These are phyloP conservation scores for Linnemannia exigua DNA, from an alignment of 192 early-diverging fungal genomes.

Conservation along the genomic window DNA sequence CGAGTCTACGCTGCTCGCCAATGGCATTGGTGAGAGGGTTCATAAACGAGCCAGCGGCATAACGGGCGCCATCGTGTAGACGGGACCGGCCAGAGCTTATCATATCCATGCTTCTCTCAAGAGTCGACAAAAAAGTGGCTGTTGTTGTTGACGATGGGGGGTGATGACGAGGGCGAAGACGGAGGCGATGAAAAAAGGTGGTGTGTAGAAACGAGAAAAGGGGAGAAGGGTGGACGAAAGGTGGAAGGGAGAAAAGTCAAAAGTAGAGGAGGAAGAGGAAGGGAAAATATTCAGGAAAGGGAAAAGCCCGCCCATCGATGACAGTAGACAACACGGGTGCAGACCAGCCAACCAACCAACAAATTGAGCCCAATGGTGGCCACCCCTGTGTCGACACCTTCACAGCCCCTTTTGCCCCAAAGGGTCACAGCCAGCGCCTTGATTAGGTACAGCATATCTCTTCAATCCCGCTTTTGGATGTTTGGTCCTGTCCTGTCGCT, in stretches of 20 bases:
- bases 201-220: not conserved
- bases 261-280: not conserved
- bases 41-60: conserved; percentile 44
- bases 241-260: not conserved
- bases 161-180: not conserved
- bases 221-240: not conserved
- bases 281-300: not conserved
- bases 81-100: conserved; percentile 32
- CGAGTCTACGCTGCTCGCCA: conserved; percentile 42
- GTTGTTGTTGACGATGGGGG: not conserved
- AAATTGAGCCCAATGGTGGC: conserved; percentile 2
- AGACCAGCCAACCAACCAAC: not conserved
- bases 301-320: not conserved
- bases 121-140: not conserved
- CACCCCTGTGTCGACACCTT: conserved; percentile 33
- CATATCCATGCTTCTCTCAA: conserved; percentile 25
- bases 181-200: not conserved
- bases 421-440: not conserved
- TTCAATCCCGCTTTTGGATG: not conserved
- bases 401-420: not conserved
- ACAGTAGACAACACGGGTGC: not conserved
- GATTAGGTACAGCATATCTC: not conserved
- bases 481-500: not conserved
- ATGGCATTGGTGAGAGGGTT: conserved; percentile 52
- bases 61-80: conserved; percentile 31